phyloP scores from a whole-genome alignment of 2,329 filamentous ascomycete genomes.

The Scedosporium apiospermum region DNA sequence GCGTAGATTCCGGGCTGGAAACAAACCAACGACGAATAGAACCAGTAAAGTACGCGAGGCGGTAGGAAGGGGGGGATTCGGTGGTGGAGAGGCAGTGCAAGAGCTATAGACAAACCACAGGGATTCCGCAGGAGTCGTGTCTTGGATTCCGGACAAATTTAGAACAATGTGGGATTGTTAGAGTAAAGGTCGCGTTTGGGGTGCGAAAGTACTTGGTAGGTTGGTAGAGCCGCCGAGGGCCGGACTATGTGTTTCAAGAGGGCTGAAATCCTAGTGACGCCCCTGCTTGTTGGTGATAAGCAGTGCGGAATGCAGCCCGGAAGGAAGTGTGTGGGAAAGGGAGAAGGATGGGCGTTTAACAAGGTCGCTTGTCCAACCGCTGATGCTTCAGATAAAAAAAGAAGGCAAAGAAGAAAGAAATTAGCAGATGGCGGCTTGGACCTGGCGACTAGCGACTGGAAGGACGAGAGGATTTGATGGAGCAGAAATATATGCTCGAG shows the following conservation, averaged over 20 bases:
- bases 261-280: not conserved
- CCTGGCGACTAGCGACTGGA: not conserved
- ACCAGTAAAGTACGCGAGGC: not conserved
- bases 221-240: not conserved
- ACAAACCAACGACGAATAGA: not conserved
- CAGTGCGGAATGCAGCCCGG: not conserved
- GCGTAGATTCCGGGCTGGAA: not conserved
- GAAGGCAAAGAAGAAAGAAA: not conserved
- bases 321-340: not conserved
- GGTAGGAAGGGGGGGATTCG: not conserved
- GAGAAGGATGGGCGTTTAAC: not conserved
- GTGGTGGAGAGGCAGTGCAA: not conserved
- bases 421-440: not conserved
- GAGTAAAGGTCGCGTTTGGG: not conserved
- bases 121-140: not conserved
- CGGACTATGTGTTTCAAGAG: not conserved
- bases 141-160: slow-evolving; percentile 5
- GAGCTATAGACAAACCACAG: not conserved
- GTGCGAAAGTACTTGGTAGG: slow-evolving; percentile 2
- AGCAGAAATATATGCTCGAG: not conserved
- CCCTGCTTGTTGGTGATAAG: not conserved
- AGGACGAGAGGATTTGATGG: not conserved
- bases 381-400: not conserved
- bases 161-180: slow-evolving; percentile 3
- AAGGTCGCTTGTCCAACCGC: not conserved